phyloP scores from a whole-genome alignment of 495 filamentous ascomycete species.

The Aspergillus homomorphus region DNA sequence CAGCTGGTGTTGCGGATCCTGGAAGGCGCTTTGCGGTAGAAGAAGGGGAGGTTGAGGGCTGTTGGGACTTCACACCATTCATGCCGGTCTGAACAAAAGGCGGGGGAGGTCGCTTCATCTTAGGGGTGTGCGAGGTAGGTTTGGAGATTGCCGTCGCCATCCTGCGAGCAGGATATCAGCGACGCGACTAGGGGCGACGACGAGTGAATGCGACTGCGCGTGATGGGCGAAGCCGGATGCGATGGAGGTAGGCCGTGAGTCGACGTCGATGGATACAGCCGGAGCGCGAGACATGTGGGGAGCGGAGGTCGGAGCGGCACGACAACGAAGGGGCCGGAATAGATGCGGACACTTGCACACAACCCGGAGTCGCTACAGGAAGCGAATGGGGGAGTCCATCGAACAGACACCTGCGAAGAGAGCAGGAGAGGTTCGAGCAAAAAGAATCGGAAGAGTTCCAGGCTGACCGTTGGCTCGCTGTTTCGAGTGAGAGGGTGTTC shows the following conservation, averaged over 20 bases:
- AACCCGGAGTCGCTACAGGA: conserved; percentile 22
- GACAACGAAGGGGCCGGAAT: conserved; percentile 30
- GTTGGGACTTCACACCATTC: conserved; percentile 63
- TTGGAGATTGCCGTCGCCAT: conserved; percentile 57
- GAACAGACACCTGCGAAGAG: conserved; percentile 21
- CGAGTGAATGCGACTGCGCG: conserved; percentile 28
- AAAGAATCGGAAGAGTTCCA: conserved; percentile 2
- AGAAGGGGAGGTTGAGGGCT: conserved; percentile 64
- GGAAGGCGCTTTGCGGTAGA: conserved; percentile 61
- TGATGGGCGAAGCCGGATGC: conserved; percentile 24
- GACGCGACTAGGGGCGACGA: conserved; percentile 19
- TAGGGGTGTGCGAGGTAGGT: conserved; percentile 56
- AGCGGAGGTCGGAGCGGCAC: conserved; percentile 40
- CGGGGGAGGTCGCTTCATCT: conserved; percentile 71
- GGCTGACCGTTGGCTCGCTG: conserved; percentile 24
- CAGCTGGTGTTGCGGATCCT: conserved; percentile 38
- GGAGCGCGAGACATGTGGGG: conserved; percentile 53
- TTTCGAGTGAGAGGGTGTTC: conserved; percentile 28
- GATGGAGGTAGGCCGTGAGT: conserved; percentile 33
- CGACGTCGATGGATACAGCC: conserved; percentile 40
- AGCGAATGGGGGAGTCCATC: conserved; percentile 29
- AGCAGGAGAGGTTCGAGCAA: conserved; percentile 20
- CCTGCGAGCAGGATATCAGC: conserved; percentile 22
- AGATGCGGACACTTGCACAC: conserved; percentile 23
- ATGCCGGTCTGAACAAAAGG: conserved; percentile 59